These are phyloP conservation scores for Beta lomatogona DNA, from an alignment of 179 eudicot genomes.

Conservation along the genomic window DNA sequence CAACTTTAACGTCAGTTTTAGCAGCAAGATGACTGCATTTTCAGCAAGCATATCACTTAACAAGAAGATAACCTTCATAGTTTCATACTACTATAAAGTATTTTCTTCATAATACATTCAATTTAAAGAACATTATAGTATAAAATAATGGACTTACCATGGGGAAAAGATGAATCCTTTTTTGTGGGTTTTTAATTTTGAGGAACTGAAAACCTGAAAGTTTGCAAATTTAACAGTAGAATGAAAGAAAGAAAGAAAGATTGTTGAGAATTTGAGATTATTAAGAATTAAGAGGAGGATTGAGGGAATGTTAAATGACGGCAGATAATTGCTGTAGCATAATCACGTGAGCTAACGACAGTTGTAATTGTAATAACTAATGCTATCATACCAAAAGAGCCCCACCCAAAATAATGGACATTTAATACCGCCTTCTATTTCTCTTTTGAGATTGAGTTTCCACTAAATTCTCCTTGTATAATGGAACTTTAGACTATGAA, in stretches of 20 bases:
- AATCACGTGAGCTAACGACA: conserved; percentile 66
- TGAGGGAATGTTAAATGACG: conserved; percentile 37
- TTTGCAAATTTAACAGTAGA: neutral
- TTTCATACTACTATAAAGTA: no score
- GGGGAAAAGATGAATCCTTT: neutral
- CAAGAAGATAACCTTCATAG: neutral
- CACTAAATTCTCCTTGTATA: neutral
- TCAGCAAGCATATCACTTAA: conserved; percentile 19
- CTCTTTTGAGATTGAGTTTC: conserved; percentile 7
- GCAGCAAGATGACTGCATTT: conserved; percentile 14
- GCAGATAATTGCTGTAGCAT: conserved; percentile 33
- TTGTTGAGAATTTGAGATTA: neutral
- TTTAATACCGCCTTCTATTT: conserved; percentile 24
- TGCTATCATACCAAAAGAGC: conserved; percentile 49
- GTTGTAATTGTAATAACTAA: conserved; percentile 34
- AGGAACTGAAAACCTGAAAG: neutral
- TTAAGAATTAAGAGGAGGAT: neutral
- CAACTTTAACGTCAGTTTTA: conserved; percentile 29
- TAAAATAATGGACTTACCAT: neutral
- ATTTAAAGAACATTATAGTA: no score
- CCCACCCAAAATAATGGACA: conserved; percentile 37
- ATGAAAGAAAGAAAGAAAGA: conserved; percentile 11
- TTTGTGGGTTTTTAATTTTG: neutral
- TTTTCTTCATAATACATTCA: no score
- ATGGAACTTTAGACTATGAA: neutral